These are phyloP conservation scores for Acer negundo DNA, from an alignment of 345 rosid genomes.

Conservation along the genomic window DNA sequence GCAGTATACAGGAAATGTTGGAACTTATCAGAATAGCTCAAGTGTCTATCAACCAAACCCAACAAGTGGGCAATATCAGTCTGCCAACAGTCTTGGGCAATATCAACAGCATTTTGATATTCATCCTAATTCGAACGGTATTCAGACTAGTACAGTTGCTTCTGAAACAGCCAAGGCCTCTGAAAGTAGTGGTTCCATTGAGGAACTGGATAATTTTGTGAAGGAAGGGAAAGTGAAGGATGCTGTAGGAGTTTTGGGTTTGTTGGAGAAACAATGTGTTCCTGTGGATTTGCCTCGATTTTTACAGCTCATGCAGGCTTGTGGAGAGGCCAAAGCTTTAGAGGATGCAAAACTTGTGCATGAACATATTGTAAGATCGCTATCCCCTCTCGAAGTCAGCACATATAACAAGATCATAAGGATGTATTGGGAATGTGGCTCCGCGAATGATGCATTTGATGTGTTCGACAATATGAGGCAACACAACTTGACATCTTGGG, in stretches of 20 bases:
- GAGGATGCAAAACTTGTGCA: slow-evolving; percentile 67
- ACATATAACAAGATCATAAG: slow-evolving; percentile 52
- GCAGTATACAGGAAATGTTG: not conserved
- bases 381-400: slow-evolving; percentile 40
- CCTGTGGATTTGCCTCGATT: slow-evolving; percentile 50
- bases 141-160: slow-evolving; percentile 2
- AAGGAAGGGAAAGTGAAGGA: slow-evolving; percentile 60
- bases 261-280: slow-evolving; percentile 41
- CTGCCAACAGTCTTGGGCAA: too few species aligned
- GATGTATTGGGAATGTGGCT: slow-evolving; percentile 70
- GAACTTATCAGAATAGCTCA: too few species aligned
- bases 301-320: slow-evolving; percentile 51
- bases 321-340: slow-evolving; percentile 62
- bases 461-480: slow-evolving; percentile 60
- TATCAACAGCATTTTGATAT: too few species aligned
- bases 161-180: slow-evolving; percentile 24
- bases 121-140: not conserved
- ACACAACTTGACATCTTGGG: slow-evolving; percentile 63
- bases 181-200: slow-evolving; percentile 28
- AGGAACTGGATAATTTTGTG: slow-evolving; percentile 58
- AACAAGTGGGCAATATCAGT: too few species aligned
- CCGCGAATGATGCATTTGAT: slow-evolving; percentile 45
- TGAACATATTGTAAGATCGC: slow-evolving; percentile 37
- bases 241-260: slow-evolving; percentile 47
- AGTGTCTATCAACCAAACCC: too few species aligned